phyloP scores from a whole-genome alignment of 148 eudicot genomes.

The Fagopyrum esculentum region DNA sequence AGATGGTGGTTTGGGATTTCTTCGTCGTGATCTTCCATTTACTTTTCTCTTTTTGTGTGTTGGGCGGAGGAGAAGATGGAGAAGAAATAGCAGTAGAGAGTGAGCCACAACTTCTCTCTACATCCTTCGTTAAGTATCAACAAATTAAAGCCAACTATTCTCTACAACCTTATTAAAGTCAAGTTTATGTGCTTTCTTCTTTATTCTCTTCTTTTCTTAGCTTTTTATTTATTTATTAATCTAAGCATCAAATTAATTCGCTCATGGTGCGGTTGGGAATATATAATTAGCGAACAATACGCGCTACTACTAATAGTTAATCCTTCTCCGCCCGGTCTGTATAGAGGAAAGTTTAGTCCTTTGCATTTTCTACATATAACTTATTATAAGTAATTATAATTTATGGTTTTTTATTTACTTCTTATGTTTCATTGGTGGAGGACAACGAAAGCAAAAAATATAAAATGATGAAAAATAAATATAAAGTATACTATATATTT shows the following conservation, averaged over 20 bases:
- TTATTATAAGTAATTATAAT: no score
- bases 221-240: background rate
- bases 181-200: conserved; percentile 4
- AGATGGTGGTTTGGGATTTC: conserved; percentile 13
- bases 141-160: background rate
- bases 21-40: background rate
- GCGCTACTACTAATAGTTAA: no score
- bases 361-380: no score
- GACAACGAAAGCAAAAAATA: no score
- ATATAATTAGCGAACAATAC: background rate
- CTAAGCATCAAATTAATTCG: background rate
- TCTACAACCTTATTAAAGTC: background rate
- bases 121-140: background rate
- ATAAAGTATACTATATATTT: no score
- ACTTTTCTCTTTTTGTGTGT: background rate
- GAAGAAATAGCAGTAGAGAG: background rate
- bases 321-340: no score
- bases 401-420: no score
- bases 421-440: no score
- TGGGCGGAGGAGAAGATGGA: background rate
- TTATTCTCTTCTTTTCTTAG: background rate
- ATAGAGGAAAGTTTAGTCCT: no score
- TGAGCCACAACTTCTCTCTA: background rate
- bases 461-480: no score
- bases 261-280: background rate